Evolutionary conservation across 805 yeast genomes (phyloP), one percentile per base, ranked within the genome.

Genomic region (Kluyveromyces nonfermentans): DNA sequence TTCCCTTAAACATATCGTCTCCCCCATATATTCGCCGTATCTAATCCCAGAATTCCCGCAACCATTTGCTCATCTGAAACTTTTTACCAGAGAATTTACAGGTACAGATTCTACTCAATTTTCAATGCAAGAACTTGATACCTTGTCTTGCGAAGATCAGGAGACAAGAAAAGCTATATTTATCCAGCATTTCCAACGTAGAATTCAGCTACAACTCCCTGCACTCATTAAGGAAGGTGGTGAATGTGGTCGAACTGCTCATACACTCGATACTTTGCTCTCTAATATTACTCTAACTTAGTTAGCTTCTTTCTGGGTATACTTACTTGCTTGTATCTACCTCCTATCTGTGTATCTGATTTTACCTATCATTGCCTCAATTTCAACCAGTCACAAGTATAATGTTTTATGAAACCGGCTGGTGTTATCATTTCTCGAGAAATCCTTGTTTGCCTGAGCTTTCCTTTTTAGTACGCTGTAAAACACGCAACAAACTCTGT

Each of bases 151-250:
- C 16, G 89, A 83, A 50, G 90, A 84, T 58, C 59, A 67, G 30
- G 64, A 66, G 4, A 77, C 82, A 1, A 67, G 93, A 53, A 57
- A 74, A 25, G 44, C 43, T 19, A 65, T 80, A 0, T 61, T 84
- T 44, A 56, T 64, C 35, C 84, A 78, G 44, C 69, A 75, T 20
- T 82, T 79, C 53, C 54, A 64, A 36, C 60, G 61, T 1, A 75
- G 75, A 9, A 66, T 85, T 40, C 44, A 54, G 17, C 70, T 65
- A 38, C 82, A 85, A 32, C 65, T 82, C 18, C 66, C 63, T 1
- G 67, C 67, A 33, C 53, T 77, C 28, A 60, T 77, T 8, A 77
- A 77, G 52, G 93, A 84, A 50, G 94, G 87, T 10, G 89, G 89
- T 1, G 85, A 80, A 39, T 65, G 73, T 16, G 88, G 88, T 2